Percentiles rank a stretch among this genome's conserved stretches.
Conservation (phyloP, 2,329 filamentous ascomycete genomes). For the Mycogone perniciosa region DNA sequence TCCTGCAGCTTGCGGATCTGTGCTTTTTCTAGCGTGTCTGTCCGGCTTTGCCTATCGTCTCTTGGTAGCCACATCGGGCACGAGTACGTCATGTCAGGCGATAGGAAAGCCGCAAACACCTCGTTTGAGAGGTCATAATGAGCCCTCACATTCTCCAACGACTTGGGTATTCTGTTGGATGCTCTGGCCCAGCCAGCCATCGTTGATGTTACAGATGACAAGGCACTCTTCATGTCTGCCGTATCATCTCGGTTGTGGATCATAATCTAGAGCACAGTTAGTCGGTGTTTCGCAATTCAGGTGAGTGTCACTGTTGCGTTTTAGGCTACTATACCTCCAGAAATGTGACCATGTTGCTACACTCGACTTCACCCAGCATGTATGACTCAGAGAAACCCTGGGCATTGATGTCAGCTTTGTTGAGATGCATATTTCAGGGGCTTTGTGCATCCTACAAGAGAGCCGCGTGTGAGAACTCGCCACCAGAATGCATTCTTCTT, state of each 20-base stretch:
- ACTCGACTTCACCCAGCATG: slow-evolving; percentile 29
- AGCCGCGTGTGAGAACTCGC: neutral
- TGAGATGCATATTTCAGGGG: too few relatives aligned
- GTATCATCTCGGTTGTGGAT: slow-evolving; percentile 60
- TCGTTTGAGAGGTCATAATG: slow-evolving; percentile 74
- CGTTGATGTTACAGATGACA: slow-evolving; percentile 52
- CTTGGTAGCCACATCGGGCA: slow-evolving; percentile 55
- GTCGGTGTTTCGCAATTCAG: neutral
- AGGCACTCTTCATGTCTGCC: slow-evolving; percentile 56
- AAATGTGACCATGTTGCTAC: slow-evolving; percentile 59
- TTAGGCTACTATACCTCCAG: slow-evolving; percentile 49
- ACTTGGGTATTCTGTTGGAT: slow-evolving; percentile 51
- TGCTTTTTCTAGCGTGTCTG: slow-evolving; percentile 57
- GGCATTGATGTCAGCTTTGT: neutral
- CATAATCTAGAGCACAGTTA: slow-evolving; percentile 48
- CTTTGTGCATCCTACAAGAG: neutral
- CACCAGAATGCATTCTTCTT: slow-evolving; percentile 3
- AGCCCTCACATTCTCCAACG: slow-evolving; percentile 60
- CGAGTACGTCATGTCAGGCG: slow-evolving; percentile 71
- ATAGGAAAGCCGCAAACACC: slow-evolving; percentile 69
- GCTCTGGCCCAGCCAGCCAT: slow-evolving; percentile 52
- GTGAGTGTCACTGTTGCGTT: neutral
- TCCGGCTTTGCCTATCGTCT: slow-evolving; percentile 18
- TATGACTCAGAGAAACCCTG: slow-evolving; percentile 6
- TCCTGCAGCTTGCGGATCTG: slow-evolving; percentile 61